Evolutionary conservation across 805 yeast species (phyloP), one percentile per base, ranked within the genome.

Genomic region (Diddensiella santjacobensis): DNA sequence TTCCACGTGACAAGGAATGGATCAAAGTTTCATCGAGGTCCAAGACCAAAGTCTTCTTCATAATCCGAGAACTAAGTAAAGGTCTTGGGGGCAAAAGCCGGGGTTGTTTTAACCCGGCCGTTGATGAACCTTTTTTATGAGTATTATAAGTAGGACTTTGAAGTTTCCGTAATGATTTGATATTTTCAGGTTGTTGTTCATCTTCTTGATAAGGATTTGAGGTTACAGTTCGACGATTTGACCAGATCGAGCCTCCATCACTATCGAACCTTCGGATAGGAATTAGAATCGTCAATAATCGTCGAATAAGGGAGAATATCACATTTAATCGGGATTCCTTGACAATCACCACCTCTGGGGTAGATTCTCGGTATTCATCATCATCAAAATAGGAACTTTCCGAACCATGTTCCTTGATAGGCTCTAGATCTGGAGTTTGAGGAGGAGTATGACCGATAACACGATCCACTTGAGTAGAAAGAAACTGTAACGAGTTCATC

Each of bases 21-120:
- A 93, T 89, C 48, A 93, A 70, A 0, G 99, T 93, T 61, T 93
- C 99, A 66, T 91, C 99, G 24, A 93, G 75, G 63, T 93, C 99
- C 20, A 93, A 71, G 1, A 93, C 85, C 24, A 93, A 72, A 0
- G 88, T 83, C 60, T 88, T 89, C 55, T 73, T 75, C 37, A 51
- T 43, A 29, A 54, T 55, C 29, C 49, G 48, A 40, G 48, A 52
- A 42, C 49, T 20, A 17, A 53, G 49, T 40, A 57, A 40, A 10
- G 59, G 58, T 19, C 58, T 44, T 3, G 58, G 52, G 4, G 61
- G 61, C 24, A 36, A 37, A 15, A 49, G 41, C 29, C n/a, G 6
- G 10, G 20, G 43, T 4, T 8, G 15, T 17, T 17, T 35, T 15
- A 35, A 8, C 8, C 18, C 20, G 20, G 38, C 8, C 15, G 20